Percentiles rank a stretch among this genome's conserved stretches.
Evolutionary conservation across 1,139 yeast genomes (phyloP).

Genomic region (Lodderomyces orthopsilosis): DNA sequence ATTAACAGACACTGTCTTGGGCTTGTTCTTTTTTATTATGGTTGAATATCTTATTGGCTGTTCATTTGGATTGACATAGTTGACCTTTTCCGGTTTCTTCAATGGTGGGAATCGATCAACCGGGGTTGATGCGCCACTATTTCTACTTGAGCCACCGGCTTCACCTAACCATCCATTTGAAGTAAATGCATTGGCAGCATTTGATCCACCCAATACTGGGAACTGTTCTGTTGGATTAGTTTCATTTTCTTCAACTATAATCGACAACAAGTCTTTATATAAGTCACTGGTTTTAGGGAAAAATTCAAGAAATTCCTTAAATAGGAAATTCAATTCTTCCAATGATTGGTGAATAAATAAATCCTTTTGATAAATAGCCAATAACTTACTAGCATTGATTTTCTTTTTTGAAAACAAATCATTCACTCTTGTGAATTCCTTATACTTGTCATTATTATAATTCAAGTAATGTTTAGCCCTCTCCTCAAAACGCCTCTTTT

Average conservation of each 20-base stretch:
- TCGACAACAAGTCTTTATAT: slow-evolving; percentile 24
- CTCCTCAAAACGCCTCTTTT: slow-evolving; percentile 69
- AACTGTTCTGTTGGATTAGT: slow-evolving; percentile 22
- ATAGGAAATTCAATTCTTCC: slow-evolving; percentile 51
- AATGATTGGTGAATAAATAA: slow-evolving; percentile 44
- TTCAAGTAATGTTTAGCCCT: slow-evolving; percentile 77
- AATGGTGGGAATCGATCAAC: slow-evolving; percentile 54
- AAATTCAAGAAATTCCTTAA: slow-evolving; percentile 57
- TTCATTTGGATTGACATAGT: slow-evolving; percentile 13
- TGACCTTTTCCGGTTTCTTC: slow-evolving; percentile 35
- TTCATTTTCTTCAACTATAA: slow-evolving; percentile 23
- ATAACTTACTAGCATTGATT: slow-evolving; percentile 49
- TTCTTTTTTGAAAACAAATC: slow-evolving; percentile 45
- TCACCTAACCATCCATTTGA: slow-evolving; percentile 29
- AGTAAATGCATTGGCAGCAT: slow-evolving; percentile 17
- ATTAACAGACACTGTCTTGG: slow-evolving; percentile 9
- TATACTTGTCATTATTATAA: slow-evolving; percentile 47
- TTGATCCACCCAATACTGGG: slow-evolving; percentile 32
- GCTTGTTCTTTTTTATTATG: slow-evolving; percentile 26
- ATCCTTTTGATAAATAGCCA: slow-evolving; percentile 42
- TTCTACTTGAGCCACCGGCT: slow-evolving; percentile 11
- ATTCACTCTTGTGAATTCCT: slow-evolving; percentile 51
- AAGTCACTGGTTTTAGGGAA: slow-evolving; percentile 32
- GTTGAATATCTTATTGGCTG: slow-evolving; percentile 44
- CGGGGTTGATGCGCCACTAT: slow-evolving; percentile 6